Base-by-base conservation (phyloP, 495 filamentous ascomycete species). In the Penicillium bialowiezense region DNA sequence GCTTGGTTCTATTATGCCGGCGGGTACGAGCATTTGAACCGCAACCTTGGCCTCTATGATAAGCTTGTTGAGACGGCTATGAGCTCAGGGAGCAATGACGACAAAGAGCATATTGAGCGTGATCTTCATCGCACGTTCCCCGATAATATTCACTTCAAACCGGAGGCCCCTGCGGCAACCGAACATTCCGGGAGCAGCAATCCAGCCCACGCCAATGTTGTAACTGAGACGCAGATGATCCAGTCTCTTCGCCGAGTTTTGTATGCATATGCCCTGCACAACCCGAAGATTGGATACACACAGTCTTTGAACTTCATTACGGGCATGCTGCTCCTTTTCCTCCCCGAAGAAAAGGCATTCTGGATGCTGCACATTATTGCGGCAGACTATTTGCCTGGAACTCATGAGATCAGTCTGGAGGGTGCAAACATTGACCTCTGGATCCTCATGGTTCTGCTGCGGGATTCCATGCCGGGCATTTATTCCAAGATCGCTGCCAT, bases 1-100 rank as follows among this genome's bases (percentile, higher is more conserved):
- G 92, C 93, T 24, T 98, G 93, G 93, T 98, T 96, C 59, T 97
- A 85, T 68, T 98, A 97, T 64, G 91, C 90, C n/a, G 90, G 90
- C 10, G 93, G 93, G 5, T 88, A 88, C 21, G 79, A 83, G 33
- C 82, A 85, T 53, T 59, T 97, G 46, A 79, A 80, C 45, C 84
- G 88, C 45, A 77, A 95, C 59, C 70, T 75, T 8, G 88, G 88
- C 3, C 64, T 89, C 9, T 98, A 96, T 55, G 76, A 83, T 32
- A 69, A 81, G 34, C 72, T 96, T 24, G 68, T 95, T 10, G 64
- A 73, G 50, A 75, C 76, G 39, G 82, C 85, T 29, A 81, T 85
- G 46, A 74, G 79, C 33, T 81, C 80, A 1, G 75, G 83, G 3
- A 81, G 65, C 48, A 78, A 83, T 51, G 81, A 79, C 41, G 88